Evolutionary conservation across 1,284 basidiomycete genomes (phyloP), one percentile per base, ranked within the genome.

Genomic region (Leccinum fuscescens): DNA sequence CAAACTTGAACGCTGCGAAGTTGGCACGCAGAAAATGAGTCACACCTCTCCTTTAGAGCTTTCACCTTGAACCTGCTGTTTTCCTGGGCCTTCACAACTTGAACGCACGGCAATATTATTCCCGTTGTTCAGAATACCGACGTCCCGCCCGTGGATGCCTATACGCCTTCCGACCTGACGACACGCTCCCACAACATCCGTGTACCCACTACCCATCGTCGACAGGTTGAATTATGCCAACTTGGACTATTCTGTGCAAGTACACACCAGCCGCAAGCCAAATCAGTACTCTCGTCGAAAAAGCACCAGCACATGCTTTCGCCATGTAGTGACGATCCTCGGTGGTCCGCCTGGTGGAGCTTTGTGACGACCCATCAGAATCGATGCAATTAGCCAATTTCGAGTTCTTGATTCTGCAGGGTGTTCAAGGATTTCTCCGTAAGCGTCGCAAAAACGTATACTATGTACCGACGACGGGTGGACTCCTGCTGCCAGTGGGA

Each of bases 281-380:
- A 95, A 69, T 94, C 93, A 2, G 80, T 94, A 59, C 82, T 99
- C 2, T 91, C 91, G 56, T 90, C 89, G 56, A 96, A 95, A 77
- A 91, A 90, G 73, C 96, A 99, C 76, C 80, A 89, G 64, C 99
- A 99, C 80, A 97, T 99, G 96, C 89, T 98, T 64, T 94, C 92
- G 57, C 96, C 96, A 0, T 99, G 97, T 71, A 72, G 72, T 15
- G 60, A 65, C 15, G 51, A 82, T 62, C 78, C 82, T 31, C 93
- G 96, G 69, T 98, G 33, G 33, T 89, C 75, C 90, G 98, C 20
- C 87, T 98, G 31, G 89, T 98, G 49, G 97, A 99, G 76, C 86
- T 98, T 6, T 99, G 97, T 77, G 96, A 98, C 67, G 96, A 98
- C 73, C 12, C 33, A 95, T 99, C 66, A 82, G 92, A 42, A 94